Base-by-base conservation (phyloP, 257 asterid species). In the Petrea volubilis region DNA sequence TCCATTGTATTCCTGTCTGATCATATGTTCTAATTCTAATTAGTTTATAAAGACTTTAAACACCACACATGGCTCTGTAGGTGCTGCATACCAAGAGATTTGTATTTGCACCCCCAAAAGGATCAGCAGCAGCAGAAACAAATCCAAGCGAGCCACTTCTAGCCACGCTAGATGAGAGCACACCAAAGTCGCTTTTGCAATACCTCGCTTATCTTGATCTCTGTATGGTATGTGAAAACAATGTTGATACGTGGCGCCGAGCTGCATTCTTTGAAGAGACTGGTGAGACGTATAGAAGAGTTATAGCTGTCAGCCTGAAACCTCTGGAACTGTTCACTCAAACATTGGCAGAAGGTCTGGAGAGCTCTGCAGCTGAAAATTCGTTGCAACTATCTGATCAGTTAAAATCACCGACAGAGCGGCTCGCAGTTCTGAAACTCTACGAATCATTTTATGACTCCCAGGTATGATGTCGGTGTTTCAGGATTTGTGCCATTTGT, bases 101-200 rank as follows among this genome's bases (percentile, higher is more conserved):
- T 49, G 77, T 79, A 60, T 91, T 95, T 87, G 97, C 99, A 25
- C 98, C 97, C 21, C 92, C 92, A 23, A 95, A 92, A 82, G 99
- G 98, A 80, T 92, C 99, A 74, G 98, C 98, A 31, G 99, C 98
- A 18, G 96, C 99, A 50, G 97, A 92, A 84, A 86, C 96, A 46
- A 95, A 92, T 77, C 99, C 99, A 61, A 95, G 95, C 25, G 97
- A 90, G 75, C 81, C 83, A 0, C 95, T 95, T 67, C 88, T 95
- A 24, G 87, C 78, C 27, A 80, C 96, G 4, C 77, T 95, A 58
- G 97, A 95, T 78, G 96, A 83, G 74, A 92, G 96, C 84, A 79
- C 84, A 6, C 97, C 93, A 31, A 87, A 84, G 44, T 95, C 98
- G 43, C 92, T 95, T 70, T 71, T 92, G 87, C 97, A 95, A 63